Evolutionary conservation across 495 filamentous ascomycete species (phyloP).

Genomic region (Aspergillus mulundensis): DNA sequence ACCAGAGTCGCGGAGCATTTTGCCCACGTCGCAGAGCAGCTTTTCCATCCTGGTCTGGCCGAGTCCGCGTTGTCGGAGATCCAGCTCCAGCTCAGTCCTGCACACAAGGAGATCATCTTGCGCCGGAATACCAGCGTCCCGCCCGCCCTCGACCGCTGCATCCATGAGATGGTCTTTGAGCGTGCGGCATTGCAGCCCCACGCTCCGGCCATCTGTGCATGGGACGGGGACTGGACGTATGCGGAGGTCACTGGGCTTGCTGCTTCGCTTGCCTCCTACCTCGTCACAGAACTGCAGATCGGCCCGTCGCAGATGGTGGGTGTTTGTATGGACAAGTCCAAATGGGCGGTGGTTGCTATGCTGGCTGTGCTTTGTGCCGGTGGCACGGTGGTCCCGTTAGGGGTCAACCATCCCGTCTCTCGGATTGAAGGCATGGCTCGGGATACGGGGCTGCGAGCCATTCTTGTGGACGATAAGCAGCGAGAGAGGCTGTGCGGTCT

Average conservation of each 20-base stretch:
- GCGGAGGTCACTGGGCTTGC: conserved; percentile 23
- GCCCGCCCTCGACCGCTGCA: too few species aligned
- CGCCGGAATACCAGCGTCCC: too few species aligned
- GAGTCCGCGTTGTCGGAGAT: too few species aligned
- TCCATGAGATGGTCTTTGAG: background rate
- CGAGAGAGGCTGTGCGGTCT: too few species aligned
- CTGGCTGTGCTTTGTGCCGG: conserved; percentile 32
- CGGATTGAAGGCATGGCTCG: too few species aligned
- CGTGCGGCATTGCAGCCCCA: background rate
- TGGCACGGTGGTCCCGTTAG: conserved; percentile 48
- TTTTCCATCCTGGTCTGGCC: too few species aligned
- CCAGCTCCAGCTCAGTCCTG: too few species aligned
- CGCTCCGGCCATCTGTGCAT: conserved; percentile 16
- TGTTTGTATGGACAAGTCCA: conserved; percentile 29
- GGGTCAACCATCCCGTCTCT: conserved; percentile 41
- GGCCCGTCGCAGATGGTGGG: conserved; percentile 24
- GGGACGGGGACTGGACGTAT: conserved; percentile 34
- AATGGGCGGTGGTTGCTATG: conserved; percentile 29
- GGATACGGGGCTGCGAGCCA: conserved; percentile 7
- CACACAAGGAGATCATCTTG: too few species aligned
- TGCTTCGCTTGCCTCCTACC: conserved; percentile 20
- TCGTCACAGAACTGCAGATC: conserved; percentile 24
- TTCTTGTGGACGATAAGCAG: too few species aligned
- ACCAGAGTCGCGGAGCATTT: too few species aligned
- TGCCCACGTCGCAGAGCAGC: too few species aligned